Evolutionary conservation across 169 alveolate genomes (phyloP).

Genomic region (Babesia gibsoni): DNA sequence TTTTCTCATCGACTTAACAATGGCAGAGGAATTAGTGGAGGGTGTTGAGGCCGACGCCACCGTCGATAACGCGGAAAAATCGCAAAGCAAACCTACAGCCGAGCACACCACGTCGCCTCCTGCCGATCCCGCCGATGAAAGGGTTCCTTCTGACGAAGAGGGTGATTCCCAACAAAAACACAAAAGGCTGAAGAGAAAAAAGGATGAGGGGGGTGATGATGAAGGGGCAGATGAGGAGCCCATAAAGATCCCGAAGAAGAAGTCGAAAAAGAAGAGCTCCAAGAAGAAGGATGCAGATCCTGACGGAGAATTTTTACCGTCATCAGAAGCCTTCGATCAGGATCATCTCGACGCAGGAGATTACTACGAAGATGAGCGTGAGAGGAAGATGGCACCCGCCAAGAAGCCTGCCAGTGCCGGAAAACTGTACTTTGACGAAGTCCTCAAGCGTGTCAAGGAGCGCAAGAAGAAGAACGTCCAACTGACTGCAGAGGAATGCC

Average conservation of each 20-base stretch:
- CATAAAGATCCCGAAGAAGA: conserved; percentile 35
- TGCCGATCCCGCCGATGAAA: too few species aligned
- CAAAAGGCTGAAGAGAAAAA: not conserved
- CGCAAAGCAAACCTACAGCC: not conserved
- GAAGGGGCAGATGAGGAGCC: not conserved
- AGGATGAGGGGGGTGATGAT: not conserved
- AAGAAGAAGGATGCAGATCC: conserved; percentile 11
- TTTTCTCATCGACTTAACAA: not conserved
- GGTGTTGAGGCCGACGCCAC: not conserved
- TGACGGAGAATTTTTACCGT: conserved; percentile 62
- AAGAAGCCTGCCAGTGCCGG: conserved; percentile 44
- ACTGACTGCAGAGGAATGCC: conserved; percentile 63
- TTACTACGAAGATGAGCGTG: conserved; percentile 38
- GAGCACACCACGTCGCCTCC: not conserved
- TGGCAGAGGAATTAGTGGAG: not conserved
- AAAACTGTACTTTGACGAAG: conserved; percentile 59
- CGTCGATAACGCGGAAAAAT: not conserved
- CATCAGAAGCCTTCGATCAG: conserved; percentile 32
- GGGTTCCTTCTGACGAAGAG: not conserved
- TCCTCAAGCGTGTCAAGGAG: conserved; percentile 61
- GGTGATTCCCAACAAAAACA: not conserved
- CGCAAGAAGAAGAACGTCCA: conserved; percentile 48
- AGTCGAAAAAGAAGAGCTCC: not conserved
- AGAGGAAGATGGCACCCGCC: conserved; percentile 16
- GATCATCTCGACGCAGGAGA: conserved; percentile 41